Conservation (phyloP, 495 filamentous ascomycete species). For the Penicillium fimorum region DNA sequence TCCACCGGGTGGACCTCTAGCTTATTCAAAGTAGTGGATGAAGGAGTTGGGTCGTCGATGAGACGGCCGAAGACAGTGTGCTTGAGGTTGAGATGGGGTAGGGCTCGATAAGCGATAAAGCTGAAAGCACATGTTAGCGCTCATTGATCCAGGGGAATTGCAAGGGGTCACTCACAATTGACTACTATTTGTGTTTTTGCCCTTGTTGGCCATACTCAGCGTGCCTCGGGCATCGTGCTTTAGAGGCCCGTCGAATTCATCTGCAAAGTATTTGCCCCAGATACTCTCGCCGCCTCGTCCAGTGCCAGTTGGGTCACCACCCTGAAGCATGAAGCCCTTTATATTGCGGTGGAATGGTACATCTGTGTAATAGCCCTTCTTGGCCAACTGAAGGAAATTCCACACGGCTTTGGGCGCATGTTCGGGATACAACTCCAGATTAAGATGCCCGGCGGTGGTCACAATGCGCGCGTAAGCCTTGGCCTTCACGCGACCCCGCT, state of each 20-base stretch:
- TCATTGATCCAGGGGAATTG: neutral
- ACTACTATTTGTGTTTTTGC: conserved; percentile 90
- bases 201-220: conserved; percentile 95
- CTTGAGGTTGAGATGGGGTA: conserved; percentile 84
- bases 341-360: conserved; percentile 91
- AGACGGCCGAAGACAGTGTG: conserved; percentile 94
- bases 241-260: conserved; percentile 88
- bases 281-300: conserved; percentile 82
- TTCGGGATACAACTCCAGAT: conserved; percentile 87
- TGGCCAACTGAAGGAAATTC: conserved; percentile 89
- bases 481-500: conserved; percentile 78
- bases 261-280: conserved; percentile 88
- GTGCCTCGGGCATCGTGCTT: conserved; percentile 77
- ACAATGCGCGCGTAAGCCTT: conserved; percentile 89
- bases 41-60: conserved; percentile 68
- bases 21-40: conserved; percentile 56
- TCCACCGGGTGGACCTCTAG: conserved; percentile 72
- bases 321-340: conserved; percentile 95
- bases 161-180: conserved; percentile 62
- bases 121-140: conserved; percentile 24
- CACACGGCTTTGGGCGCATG: conserved; percentile 89
- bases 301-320: conserved; percentile 68
- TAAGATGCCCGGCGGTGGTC: conserved; percentile 79
- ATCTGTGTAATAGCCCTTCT: conserved; percentile 83
- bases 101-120: conserved; percentile 84